These are phyloP conservation scores for Starmerella bombi DNA, from an alignment of 805 yeast species.

Conservation along the genomic window DNA sequence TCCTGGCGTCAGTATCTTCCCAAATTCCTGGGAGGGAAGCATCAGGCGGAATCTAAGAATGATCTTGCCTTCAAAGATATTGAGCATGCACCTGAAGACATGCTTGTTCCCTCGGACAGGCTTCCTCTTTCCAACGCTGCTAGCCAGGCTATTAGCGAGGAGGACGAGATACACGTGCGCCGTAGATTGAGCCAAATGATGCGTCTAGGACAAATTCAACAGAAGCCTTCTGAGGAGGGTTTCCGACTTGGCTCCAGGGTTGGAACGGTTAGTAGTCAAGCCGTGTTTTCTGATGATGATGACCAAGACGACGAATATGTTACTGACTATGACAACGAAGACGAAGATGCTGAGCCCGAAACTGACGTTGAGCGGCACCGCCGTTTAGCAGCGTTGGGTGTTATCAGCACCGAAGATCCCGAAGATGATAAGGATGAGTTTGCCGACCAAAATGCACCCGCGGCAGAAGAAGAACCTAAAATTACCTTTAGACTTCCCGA, in stretches of 20 bases:
- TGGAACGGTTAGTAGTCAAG: conserved; percentile 6
- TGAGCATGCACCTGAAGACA: conserved; percentile 20
- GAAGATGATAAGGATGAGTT: conserved; percentile 17
- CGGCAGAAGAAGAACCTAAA: conserved; percentile 14
- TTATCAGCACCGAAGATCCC: conserved; percentile 21
- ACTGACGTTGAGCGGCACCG: conserved; percentile 55
- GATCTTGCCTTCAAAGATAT: conserved; percentile 15
- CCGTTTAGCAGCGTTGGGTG: conserved; percentile 35
- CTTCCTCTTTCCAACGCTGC: conserved; percentile 6
- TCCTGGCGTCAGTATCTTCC: neutral
- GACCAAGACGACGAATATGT: conserved; percentile 28
- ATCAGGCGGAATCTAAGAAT: neutral
- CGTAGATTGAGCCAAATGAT: conserved; percentile 14
- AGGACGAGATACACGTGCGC: conserved; percentile 20
- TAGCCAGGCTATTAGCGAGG: conserved; percentile 12
- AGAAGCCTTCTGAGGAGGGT: conserved; percentile 7
- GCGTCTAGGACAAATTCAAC: conserved; percentile 12
- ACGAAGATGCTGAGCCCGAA: conserved; percentile 33
- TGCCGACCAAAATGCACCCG: conserved; percentile 1
- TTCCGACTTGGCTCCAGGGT: conserved; percentile 2
- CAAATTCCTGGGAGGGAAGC: neutral
- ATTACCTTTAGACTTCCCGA: conserved; percentile 17
- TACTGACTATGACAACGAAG: conserved; percentile 22
- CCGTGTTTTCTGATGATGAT: conserved; percentile 9
- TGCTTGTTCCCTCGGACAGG: conserved; percentile 21